phyloP scores from a whole-genome alignment of 768 basidiomycete genomes.

The Megacollybia marginata region DNA sequence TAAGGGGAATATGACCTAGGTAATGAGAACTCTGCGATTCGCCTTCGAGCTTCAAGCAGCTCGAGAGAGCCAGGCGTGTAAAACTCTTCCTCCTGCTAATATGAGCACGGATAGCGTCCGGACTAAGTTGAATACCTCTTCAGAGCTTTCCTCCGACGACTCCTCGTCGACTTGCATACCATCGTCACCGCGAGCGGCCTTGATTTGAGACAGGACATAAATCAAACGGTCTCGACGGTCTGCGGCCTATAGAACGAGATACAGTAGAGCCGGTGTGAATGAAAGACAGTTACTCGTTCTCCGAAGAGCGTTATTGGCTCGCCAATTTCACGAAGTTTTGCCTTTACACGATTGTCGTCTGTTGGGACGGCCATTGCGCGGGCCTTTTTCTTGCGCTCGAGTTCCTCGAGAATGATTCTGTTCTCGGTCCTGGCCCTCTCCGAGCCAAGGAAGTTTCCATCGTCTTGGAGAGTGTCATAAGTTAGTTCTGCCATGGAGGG shows the following conservation, averaged over 20 bases:
- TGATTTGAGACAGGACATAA: conserved; percentile 91
- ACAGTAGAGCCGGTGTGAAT: conserved; percentile 4
- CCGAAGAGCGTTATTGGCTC: conserved; percentile 98
- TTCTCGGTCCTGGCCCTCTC: conserved; percentile 76
- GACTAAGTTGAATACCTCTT: conserved; percentile 41
- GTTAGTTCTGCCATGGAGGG: conserved; percentile 63
- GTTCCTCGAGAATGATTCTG: conserved; percentile 84
- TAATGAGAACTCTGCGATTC: conserved; percentile 89
- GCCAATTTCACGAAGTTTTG: conserved; percentile 83
- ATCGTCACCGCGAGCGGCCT: conserved; percentile 80
- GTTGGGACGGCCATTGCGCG: conserved; percentile 93
- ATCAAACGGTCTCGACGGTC: conserved; percentile 94
- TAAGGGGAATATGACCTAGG: conserved; percentile 74
- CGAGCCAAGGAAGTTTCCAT: conserved; percentile 67
- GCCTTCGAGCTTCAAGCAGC: conserved; percentile 76
- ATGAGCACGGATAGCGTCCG: neutral
- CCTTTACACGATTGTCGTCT: conserved; percentile 89
- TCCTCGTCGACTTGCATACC: conserved; percentile 69
- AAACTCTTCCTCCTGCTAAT: conserved; percentile 81
- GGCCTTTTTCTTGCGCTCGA: conserved; percentile 97
- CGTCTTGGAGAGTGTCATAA: conserved; percentile 68
- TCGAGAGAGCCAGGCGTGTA: conserved; percentile 88
- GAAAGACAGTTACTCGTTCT: conserved; percentile 71
- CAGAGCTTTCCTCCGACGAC: conserved; percentile 52
- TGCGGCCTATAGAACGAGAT: conserved; percentile 55